Evolutionary conservation across 805 yeast species (phyloP).

Genomic region (Candida fluviatilis): DNA sequence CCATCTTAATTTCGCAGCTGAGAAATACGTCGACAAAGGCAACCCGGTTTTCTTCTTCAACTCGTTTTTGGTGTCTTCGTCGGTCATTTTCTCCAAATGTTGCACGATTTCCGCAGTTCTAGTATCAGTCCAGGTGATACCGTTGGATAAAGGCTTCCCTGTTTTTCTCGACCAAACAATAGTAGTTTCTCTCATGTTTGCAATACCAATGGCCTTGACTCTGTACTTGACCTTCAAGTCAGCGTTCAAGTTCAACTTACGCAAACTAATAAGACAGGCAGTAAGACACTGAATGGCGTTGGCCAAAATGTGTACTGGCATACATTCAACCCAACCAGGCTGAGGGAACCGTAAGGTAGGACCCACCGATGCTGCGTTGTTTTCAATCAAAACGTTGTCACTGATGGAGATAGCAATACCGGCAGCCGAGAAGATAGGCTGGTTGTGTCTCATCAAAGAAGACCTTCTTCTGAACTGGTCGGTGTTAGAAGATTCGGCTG

Average conservation of each 20-base stretch:
- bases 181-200: conserved; percentile 95
- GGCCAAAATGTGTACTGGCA: conserved; percentile 76
- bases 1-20: conserved; percentile 90
- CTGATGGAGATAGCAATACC: conserved; percentile 65
- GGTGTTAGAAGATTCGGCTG: conserved; percentile 36
- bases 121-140: conserved; percentile 96
- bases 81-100: conserved; percentile 50
- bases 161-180: conserved; percentile 82
- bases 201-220: conserved; percentile 77
- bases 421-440: conserved; percentile 67
- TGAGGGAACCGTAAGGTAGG: conserved; percentile 76
- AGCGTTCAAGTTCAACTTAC: conserved; percentile 51
- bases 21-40: conserved; percentile 87
- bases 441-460: conserved; percentile 42
- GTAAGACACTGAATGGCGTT: conserved; percentile 79
- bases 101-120: conserved; percentile 73
- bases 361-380: conserved; percentile 45
- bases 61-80: conserved; percentile 51
- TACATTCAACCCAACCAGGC: conserved; percentile 94
- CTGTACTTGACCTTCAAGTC: conserved; percentile 50
- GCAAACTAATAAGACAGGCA: conserved; percentile 54
- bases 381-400: conserved; percentile 61
- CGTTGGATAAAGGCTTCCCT: conserved; percentile 78
- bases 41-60: conserved; percentile 72
- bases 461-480: conserved; percentile 44